Base-by-base conservation (phyloP, 139 green algal genomes). In the Picochlorum sp. region DNA sequence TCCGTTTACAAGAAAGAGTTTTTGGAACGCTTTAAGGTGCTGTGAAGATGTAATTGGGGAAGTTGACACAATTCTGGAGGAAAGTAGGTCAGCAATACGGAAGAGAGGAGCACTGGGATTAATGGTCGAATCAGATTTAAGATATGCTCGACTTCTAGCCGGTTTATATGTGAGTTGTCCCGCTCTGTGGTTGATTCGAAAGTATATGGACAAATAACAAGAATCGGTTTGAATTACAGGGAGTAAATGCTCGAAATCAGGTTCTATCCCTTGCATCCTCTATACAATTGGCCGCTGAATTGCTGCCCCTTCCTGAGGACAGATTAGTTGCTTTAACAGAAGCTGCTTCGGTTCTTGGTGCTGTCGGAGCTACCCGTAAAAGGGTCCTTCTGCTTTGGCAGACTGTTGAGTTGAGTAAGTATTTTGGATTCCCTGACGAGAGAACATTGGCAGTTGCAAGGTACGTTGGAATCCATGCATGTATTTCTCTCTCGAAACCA, bases 321-420 rank as follows among this genome's bases (percentile, higher is more conserved):
- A 55, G 67, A n/a, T 49, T 84, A 29, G 43, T 68, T 0, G 76
- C 73, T 9, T 62, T 84, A 52, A 74, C 62, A 30, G 81, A 87
- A 30, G 78, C 64, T 13, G 81, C 74, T 20, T 67, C 81, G 63
- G 74, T 77, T 29, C 61, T 85, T 51, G 77, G 79, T 1, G 20
- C 80, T 43, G 76, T 83, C 10, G 82, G 82, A 0, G 68, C 49
- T 16, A 30, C 44, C 3, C 77, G 83, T 49, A 85, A 83, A 74
- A 75, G 83, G 7, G 52, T 64, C 45, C 74, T 91, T 45, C 70
- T 91, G 65, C 67, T 91, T 39, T 91, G 82, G 80, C 67, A 84
- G 31, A 76, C 78, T 0, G 45, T 81, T 13, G 81, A 89, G 59
- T 57, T 79, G 14, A 74, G 61, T n/a, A 73, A 70, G 61, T 39